Evolutionary conservation across 1,284 basidiomycete species (phyloP), one percentile per base, ranked within the genome.

Genomic region (Ganoderma leucocontextum): DNA sequence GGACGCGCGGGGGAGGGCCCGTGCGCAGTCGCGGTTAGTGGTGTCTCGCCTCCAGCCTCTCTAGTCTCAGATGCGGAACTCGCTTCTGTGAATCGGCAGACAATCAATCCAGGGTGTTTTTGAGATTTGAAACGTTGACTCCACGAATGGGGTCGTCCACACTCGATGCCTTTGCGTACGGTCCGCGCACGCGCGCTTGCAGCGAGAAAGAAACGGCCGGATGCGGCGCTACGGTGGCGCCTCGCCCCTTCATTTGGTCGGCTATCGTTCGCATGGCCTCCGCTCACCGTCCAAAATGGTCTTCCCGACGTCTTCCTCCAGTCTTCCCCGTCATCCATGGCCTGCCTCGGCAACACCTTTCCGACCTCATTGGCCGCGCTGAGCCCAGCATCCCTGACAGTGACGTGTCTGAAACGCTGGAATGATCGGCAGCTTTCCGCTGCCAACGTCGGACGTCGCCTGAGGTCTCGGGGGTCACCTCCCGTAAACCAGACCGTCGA

Each of bases 191-290:
- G 59, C 47, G 47, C 52, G 52, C 64, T 22, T 57, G 17, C 17
- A 15, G 15, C 8, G 9, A 22, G 47, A 49, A 22, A 22, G n/a
- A 22, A 49, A 15, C 41, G 41, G 15, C 41, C 13, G n/a, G 47
- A 49, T n/a, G 10, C 9, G 47, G 47, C 47, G n/a, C 19, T 9
- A 38, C 19, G 58, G 38, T n/a, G 22, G 38, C n/a, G 38, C 3
- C 58, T 58, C 69, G 57, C 29, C 63, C 59, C 33, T 65, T 61
- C 53, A 69, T 69, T 71, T 65, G 67, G 64, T 71, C 67, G 63
- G 59, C 36, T 64, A 64, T 19, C 33, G 35, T 35, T 35, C 55
- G 4, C 55, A 19, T 57, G 55, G 5, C 55, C 55, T 12, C 55
- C 55, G 55, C 19, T 33, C 19, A 15, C 19, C 35, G 19, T n/a